Evolutionary conservation across 805 yeast genomes (phyloP), one percentile per base, ranked within the genome.

Genomic region (Wickerhamiella cacticola): DNA sequence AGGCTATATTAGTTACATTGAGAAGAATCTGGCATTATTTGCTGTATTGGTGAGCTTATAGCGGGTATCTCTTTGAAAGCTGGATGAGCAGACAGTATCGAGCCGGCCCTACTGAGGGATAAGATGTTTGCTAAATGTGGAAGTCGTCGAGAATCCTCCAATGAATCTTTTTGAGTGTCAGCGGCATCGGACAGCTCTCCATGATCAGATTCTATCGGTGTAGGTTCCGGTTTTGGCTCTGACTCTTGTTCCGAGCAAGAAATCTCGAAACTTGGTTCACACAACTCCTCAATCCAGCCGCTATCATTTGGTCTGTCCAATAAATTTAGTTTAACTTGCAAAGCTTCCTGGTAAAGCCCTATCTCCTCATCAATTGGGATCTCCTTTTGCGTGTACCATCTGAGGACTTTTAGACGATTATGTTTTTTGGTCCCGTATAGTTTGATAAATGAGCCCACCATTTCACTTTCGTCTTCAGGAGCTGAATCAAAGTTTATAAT

Each of bases 361-460:
- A 35, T n/a, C 25, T 35, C 40, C 5, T 35, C 40, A 8, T 35
- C 40, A 21, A 35, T n/a, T 6, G 40, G 40, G 7, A 35, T 35
- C 21, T 35, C 25, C 13, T 9, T 10, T 9, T 35, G 40, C 21
- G n/a, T 10, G 19, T 15, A 19, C 36, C 36, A 31, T 31, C 36
- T 12, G 19, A 15, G 36, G 9, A 31, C 36, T 3, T 5, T n/a
- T 19, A 31, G 9, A 3, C 36, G 21, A 31, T 7, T 15, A 9
- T n/a, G n/a, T 10, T 6, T 31, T 10, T n/a, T 31, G n/a, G 19
- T 10, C 10, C 36, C 36, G 19, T n/a, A 31, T 18, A 31, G 36
- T n/a, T 31, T 31, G 36, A 31, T n/a, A 31, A 31, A 31, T 3
- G 36, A 31, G 36, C 36, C 36, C 36, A 31, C 36, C 4, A 31